phyloP scores from a whole-genome alignment of 805 yeast genomes.

The Suhomyces faveliae region DNA sequence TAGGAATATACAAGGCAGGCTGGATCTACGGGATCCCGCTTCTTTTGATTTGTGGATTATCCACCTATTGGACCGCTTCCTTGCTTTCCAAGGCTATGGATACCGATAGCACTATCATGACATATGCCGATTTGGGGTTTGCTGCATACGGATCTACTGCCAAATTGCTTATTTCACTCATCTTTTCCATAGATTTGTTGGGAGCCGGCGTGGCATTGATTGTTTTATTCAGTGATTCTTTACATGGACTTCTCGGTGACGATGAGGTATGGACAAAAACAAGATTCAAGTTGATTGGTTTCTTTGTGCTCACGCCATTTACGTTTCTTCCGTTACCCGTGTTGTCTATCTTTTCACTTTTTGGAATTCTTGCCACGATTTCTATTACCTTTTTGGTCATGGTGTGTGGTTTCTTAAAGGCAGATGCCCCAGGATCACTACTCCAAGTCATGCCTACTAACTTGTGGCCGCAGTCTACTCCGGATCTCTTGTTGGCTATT shows the following conservation, averaged over 20 bases:
- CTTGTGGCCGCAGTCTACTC: conserved; percentile 30
- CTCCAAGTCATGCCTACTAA: conserved; percentile 43
- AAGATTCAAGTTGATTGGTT: conserved; percentile 65
- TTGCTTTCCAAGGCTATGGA: conserved; percentile 34
- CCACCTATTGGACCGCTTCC: conserved; percentile 54
- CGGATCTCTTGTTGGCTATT: conserved; percentile 47
- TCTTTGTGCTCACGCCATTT: conserved; percentile 73
- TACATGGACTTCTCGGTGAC: conserved; percentile 43
- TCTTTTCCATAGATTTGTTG: conserved; percentile 56
- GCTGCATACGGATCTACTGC: conserved; percentile 49
- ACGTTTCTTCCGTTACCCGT: conserved; percentile 59
- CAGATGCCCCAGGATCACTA: conserved; percentile 54
- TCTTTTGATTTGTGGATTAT: conserved; percentile 44
- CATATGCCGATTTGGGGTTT: conserved; percentile 30
- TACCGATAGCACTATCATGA: conserved; percentile 28
- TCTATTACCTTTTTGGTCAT: conserved; percentile 47
- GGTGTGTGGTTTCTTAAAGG: conserved; percentile 44
- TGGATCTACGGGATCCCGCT: conserved; percentile 53
- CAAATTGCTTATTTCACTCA: conserved; percentile 63
- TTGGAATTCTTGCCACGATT: conserved; percentile 57
- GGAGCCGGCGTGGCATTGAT: conserved; percentile 62
- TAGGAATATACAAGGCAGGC: conserved; percentile 67
- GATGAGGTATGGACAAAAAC: conserved; percentile 38
- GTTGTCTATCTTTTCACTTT: conserved; percentile 51
- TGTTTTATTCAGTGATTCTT: conserved; percentile 60